Evolutionary conservation across 495 filamentous ascomycete species (phyloP).

Genomic region (Chaetomium tenue): DNA sequence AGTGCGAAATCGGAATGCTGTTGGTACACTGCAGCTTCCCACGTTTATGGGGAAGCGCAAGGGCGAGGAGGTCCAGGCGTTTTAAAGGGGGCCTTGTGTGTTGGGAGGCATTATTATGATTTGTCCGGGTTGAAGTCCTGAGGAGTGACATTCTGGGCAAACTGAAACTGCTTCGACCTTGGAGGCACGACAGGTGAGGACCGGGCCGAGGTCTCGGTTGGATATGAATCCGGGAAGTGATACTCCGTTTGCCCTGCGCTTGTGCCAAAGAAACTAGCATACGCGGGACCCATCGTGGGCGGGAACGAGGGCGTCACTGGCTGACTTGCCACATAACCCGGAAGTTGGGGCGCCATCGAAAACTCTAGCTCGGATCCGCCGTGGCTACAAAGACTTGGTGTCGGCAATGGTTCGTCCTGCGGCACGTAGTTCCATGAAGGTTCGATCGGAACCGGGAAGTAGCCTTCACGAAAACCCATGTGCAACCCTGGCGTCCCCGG

Average conservation of each 20-base stretch:
- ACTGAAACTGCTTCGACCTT: slow-evolving; percentile 48
- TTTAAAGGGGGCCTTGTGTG: background rate
- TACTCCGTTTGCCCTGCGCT: slow-evolving; percentile 41
- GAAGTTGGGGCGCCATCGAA: slow-evolving; percentile 38
- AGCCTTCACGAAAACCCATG: slow-evolving; percentile 35
- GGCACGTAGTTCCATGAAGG: slow-evolving; percentile 37
- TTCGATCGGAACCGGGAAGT: slow-evolving; percentile 33
- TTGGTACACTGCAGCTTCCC: slow-evolving; percentile 18
- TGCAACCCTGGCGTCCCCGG: slow-evolving; percentile 46
- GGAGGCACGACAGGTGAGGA: slow-evolving; percentile 42
- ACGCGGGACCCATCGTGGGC: slow-evolving; percentile 39
- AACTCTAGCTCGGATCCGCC: slow-evolving; percentile 45
- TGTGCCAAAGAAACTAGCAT: slow-evolving; percentile 33
- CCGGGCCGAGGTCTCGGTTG: slow-evolving; percentile 41
- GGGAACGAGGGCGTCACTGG: slow-evolving; percentile 47
- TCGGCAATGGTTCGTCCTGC: slow-evolving; percentile 45
- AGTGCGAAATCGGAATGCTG: background rate
- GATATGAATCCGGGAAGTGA: slow-evolving; percentile 44
- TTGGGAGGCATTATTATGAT: slow-evolving; percentile 6
- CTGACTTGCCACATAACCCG: slow-evolving; percentile 45
- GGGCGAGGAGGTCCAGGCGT: background rate
- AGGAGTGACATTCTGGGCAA: slow-evolving; percentile 51
- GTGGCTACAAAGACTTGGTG: slow-evolving; percentile 45
- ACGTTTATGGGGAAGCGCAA: background rate
- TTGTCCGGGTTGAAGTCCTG: slow-evolving; percentile 43